phyloP scores from a whole-genome alignment of 1,284 basidiomycete species.

The Ganoderma sinense region DNA sequence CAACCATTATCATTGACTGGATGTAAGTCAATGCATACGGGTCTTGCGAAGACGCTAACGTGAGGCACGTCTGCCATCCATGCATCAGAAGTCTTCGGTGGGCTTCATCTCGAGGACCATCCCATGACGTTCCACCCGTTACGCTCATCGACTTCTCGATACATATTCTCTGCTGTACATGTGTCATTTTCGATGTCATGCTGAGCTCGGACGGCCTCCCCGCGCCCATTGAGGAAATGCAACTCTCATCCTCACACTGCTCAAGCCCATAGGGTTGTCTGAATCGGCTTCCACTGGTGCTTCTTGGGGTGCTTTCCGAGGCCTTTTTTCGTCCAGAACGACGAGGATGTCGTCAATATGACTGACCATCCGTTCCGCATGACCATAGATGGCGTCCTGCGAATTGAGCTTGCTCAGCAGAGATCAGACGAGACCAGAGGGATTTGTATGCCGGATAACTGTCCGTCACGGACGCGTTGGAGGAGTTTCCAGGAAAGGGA shows the following conservation, averaged over 20 bases:
- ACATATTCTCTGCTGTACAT: neutral
- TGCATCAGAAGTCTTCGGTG: neutral
- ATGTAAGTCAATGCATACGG: too few species aligned
- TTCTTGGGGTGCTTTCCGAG: neutral
- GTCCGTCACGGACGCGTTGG: slow-evolving; percentile 19
- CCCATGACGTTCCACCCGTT: neutral
- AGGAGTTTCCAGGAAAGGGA: slow-evolving; percentile 21
- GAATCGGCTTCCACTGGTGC: neutral
- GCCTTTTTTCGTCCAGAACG: neutral
- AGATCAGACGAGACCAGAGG: neutral
- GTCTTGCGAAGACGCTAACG: too few species aligned
- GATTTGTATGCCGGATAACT: neutral
- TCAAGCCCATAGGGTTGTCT: neutral
- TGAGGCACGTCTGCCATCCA: neutral
- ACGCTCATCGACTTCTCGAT: neutral
- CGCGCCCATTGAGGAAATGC: neutral
- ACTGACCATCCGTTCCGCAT: neutral
- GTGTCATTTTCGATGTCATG: neutral
- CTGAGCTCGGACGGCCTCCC: neutral
- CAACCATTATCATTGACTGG: too few species aligned
- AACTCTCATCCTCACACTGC: neutral
- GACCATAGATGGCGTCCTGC: neutral
- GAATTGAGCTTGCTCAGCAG: neutral
- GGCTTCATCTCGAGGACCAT: neutral
- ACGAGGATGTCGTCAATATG: neutral